Evolutionary conservation across 805 yeast species (phyloP).

Genomic region (Candida alai): DNA sequence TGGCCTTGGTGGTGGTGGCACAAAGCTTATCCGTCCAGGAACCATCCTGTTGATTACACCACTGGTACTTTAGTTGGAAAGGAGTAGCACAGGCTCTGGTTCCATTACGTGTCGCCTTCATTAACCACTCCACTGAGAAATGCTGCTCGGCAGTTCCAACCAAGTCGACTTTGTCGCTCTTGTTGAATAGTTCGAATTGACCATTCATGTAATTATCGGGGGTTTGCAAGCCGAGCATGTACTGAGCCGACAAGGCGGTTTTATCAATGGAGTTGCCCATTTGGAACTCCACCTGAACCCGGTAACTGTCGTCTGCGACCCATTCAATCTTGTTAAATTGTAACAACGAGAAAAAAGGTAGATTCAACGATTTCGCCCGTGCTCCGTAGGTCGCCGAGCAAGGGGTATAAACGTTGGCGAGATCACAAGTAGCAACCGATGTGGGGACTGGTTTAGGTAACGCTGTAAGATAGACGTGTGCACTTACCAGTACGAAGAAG

Average conservation of each 20-base stretch:
- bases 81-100: background rate
- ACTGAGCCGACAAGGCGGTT: conserved; percentile 3
- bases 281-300: conserved; percentile 5
- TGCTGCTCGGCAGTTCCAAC: conserved; percentile 4
- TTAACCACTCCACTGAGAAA: conserved; percentile 4
- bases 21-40: conserved; percentile 5
- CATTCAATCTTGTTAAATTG: background rate
- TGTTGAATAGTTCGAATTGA: conserved; percentile 2
- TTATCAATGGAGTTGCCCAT: conserved; percentile 3
- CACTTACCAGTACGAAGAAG: background rate
- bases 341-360: background rate
- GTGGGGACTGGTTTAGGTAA: conserved; percentile 1
- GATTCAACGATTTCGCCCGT: background rate
- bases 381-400: background rate
- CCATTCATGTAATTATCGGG: conserved; percentile 5
- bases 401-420: background rate
- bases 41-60: conserved; percentile 2
- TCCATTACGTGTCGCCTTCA: conserved; percentile 4
- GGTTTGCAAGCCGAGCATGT: conserved; percentile 2
- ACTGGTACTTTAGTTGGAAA: conserved; percentile 1
- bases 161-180: conserved; percentile 2
- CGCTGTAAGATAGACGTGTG: background rate
- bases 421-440: conserved; percentile 1
- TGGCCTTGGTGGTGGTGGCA: background rate
- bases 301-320: conserved; percentile 3